A percentile compares a stretch with the other conserved stretches of the same genome.
Conservation (phyloP, 2,329 filamentous ascomycete genomes). For the Colletotrichum cordylinicola region DNA sequence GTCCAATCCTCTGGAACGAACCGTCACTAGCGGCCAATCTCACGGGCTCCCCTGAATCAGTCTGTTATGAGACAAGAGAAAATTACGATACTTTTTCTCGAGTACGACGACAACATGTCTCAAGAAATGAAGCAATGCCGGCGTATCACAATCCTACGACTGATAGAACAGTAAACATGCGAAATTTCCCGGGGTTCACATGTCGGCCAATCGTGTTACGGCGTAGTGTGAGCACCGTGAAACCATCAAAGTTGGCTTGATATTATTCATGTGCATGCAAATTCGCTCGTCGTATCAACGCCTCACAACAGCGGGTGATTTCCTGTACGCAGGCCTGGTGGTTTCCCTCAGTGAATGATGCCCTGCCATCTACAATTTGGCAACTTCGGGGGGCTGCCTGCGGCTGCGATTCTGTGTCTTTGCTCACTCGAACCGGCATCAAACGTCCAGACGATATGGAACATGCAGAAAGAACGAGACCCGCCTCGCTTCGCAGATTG, state of each 20-base stretch:
- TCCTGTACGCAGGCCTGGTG: neutral
- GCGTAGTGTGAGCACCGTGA: neutral
- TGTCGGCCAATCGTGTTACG: neutral
- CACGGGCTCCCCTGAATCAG: neutral
- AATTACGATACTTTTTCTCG: neutral
- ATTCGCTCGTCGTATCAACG: neutral
- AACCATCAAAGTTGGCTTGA: neutral
- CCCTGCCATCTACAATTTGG: neutral
- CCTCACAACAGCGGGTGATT: neutral
- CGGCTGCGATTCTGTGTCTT: neutral
- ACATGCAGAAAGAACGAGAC: neutral
- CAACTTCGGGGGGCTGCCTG: neutral
- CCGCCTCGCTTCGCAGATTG: neutral
- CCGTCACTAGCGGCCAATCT: slow-evolving; percentile 5
- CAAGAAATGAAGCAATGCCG: neutral
- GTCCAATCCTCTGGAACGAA: neutral
- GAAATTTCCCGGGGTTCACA: neutral
- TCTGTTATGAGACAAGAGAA: neutral
- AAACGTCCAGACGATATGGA: neutral
- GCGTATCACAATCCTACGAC: neutral
- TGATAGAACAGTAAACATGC: neutral
- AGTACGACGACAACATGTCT: neutral
- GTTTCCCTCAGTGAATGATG: neutral
- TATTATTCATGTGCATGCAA: neutral
- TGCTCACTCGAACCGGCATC: neutral